Conservation (phyloP, 2,329 filamentous ascomycete species). For the Xylariaceae sp. region DNA sequence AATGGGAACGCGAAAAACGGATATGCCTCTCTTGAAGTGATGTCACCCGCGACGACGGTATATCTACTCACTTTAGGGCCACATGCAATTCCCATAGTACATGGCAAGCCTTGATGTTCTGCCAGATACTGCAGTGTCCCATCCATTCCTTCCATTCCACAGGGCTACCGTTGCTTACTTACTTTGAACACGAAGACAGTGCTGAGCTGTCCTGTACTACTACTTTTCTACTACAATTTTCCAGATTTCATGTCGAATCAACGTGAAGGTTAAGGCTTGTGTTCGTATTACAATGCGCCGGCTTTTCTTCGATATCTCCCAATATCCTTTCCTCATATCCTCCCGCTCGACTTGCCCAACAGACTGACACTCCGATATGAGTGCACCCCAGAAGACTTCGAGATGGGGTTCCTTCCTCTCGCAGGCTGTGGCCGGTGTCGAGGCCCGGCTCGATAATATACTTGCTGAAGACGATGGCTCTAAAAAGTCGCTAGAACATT, state of each 20-base stretch:
- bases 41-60: slow-evolving; percentile 3
- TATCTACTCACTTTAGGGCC: slow-evolving; percentile 2
- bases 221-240: not conserved
- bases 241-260: not conserved
- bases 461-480: slow-evolving; percentile 67
- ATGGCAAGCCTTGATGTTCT: not conserved
- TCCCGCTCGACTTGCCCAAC: slow-evolving; percentile 4
- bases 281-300: slow-evolving; percentile 14
- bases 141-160: slow-evolving; percentile 3
- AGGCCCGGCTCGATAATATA: slow-evolving; percentile 88
- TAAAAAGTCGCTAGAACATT: slow-evolving; percentile 28
- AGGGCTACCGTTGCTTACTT: not conserved
- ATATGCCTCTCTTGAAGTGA: slow-evolving; percentile 2
- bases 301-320: not conserved
- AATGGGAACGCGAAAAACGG: too few relatives aligned
- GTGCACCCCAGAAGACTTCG: slow-evolving; percentile 47
- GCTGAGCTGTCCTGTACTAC: slow-evolving; percentile 13
- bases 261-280: not conserved
- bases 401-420: slow-evolving; percentile 79
- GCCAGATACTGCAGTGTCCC: slow-evolving; percentile 1
- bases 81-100: slow-evolving; percentile 5
- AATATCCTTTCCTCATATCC: slow-evolving; percentile 4
- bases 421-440: slow-evolving; percentile 87
- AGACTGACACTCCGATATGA: slow-evolving; percentile 33
- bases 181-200: not conserved